Evolutionary conservation across 208 protist species (phyloP), one percentile per base, ranked within the genome.

Genomic region (Blechomonas ayalai): DNA sequence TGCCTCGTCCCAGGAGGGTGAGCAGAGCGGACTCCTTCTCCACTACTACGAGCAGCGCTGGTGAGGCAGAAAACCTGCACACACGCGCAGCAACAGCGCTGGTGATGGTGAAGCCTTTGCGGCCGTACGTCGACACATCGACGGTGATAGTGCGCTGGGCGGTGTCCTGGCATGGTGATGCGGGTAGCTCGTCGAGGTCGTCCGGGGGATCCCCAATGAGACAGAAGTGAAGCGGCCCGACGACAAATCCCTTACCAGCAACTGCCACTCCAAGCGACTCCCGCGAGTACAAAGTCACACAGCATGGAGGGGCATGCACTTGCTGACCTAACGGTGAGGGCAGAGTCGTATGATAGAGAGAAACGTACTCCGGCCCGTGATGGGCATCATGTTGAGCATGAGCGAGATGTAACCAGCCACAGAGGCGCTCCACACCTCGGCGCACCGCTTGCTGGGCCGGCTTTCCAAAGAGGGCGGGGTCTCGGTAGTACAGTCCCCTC

Each of bases 11-110:
- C 28, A 71, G 26, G 5, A 92, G 42, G 6, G 68, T 52, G 22
- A 65, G 70, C 34, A 76, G 49, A 0, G 58, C 64, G 41, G 73
- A 76, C 49, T 92, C 83, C 50, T 92, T 92, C 51, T 92, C 83
- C 35, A 92, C 67, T 28, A 89, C 4, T 8, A 92, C 48, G 20
- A 92, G 29, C 45, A 52, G 69, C 10, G 39, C 38, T 13, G 53
- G 45, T 4, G 26, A 5, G 15, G 15, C 23, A 19, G 19, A 22
- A 42, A 8, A 8, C 9, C 37, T 22, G 37, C 37, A 13, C 10
- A 33, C 8, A 9, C 19, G 18, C 19, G 19, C 25, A 12, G 37
- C 49, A n/a, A 45, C 5, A 19, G 32, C 35, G 22, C 37, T 26
- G 23, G 49, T 34, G 36, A 45, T 15, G 15, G 34, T 10, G 3